These are phyloP conservation scores for Paramecium sexaurelia DNA, from an alignment of 73 alveolate species.

Conservation along the genomic window DNA sequence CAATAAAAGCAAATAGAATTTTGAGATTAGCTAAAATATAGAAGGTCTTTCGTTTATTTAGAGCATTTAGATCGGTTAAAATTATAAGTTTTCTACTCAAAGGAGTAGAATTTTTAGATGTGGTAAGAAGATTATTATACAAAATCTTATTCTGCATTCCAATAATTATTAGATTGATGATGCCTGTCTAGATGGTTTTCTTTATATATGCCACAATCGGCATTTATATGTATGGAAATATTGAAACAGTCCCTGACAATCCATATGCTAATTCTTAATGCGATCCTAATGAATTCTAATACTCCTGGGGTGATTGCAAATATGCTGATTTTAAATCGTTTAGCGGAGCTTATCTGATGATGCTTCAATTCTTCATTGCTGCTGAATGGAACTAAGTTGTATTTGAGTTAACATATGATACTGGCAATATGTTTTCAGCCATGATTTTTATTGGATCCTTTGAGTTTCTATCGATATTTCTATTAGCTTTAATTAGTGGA, in stretches of 20 bases:
- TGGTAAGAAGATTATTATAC: slow-evolving; percentile 37
- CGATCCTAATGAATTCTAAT: not conserved
- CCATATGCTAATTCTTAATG: slow-evolving; percentile 18
- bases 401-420: slow-evolving; percentile 15
- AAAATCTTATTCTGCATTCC: slow-evolving; percentile 65
- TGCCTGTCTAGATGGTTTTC: slow-evolving; percentile 39
- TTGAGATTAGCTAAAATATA: slow-evolving; percentile 63
- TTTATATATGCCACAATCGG: slow-evolving; percentile 53
- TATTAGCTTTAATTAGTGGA: slow-evolving; percentile 64
- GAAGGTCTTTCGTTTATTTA: slow-evolving; percentile 61
- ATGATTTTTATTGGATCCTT: slow-evolving; percentile 57
- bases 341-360: slow-evolving; percentile 38
- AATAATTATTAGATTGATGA: slow-evolving; percentile 11
- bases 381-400: slow-evolving; percentile 53
- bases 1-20: slow-evolving; percentile 62
- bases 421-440: slow-evolving; percentile 14
- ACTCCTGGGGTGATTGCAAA: slow-evolving; percentile 17
- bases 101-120: slow-evolving; percentile 55
- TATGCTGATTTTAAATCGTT: slow-evolving; percentile 49
- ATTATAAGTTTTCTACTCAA: slow-evolving; percentile 18
- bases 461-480: slow-evolving; percentile 54
- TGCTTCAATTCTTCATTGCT: slow-evolving; percentile 57
- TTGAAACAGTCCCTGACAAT: not conserved
- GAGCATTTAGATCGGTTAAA: slow-evolving; percentile 65
- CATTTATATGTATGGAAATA: not conserved